Base-by-base conservation (phyloP, 306 rosid genomes). In the Corylus americana region DNA sequence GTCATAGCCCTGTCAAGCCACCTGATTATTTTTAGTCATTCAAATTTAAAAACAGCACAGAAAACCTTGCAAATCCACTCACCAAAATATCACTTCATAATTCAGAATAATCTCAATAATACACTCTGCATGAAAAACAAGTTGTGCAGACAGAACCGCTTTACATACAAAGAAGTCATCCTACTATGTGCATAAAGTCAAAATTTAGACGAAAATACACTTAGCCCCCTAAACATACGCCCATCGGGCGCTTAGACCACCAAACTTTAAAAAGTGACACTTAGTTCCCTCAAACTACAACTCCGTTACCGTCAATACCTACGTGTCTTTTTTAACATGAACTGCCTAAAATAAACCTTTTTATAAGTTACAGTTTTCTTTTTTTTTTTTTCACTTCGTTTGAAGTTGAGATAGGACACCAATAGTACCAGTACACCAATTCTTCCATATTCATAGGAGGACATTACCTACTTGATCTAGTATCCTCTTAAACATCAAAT, bases 391-490 rank as follows among this genome's bases (percentile, higher is more conserved):
- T 42, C 45, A 42, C 8, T 42, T 42, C 7, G 7, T 6, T 42
- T 42, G 45, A 79, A 61, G 77, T 18, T 78, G 86, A 78, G 83
- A 74, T 64, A 50, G 79, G 20, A 68, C 53, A 20, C 82, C 74
- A 53, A 68, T 79, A 57, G 1, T 50, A 50, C 47, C 47, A 64
- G 50, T 45, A 70, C 29, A 4, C 25, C 25, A 17, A 35, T 62
- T 84, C 50, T 69, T 69, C 72, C 74, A 75, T 5, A 71, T 39
- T 53, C 54, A 61, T 22, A 44, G 72, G 69, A 77, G 35, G 37
- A 47, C 81, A 83, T 37, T 39, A 61, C 74, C 37, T 16, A 4
- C 81, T 66, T 55, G 6, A 39, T 22, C 47, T 55, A 31, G 73
- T 47, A 55, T 74, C 61, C 45, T 31, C 35, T 67, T 76, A 48